Percentiles rank a stretch among this genome's conserved stretches.
Conservation (phyloP, 164 flowering plant genomes). For the Magnolia kwangsiensis region DNA sequence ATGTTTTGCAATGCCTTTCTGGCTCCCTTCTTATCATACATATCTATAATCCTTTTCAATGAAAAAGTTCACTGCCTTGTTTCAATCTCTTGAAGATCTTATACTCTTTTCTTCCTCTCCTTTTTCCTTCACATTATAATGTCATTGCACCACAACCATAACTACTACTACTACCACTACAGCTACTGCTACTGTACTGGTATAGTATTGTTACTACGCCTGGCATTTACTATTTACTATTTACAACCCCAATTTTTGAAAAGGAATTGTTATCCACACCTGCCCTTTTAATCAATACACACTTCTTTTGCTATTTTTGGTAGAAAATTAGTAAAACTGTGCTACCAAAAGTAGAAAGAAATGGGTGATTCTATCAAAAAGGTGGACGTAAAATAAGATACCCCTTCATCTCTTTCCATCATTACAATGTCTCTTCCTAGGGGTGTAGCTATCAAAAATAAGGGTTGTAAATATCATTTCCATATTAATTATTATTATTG, state of each 20-base stretch:
- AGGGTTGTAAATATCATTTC: background rate
- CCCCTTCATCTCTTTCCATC: background rate
- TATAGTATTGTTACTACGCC: background rate
- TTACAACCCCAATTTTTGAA: too few relatives aligned
- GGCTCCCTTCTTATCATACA: conserved; percentile 4
- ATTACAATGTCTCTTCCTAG: background rate
- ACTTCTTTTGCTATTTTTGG: background rate
- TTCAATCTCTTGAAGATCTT: too few relatives aligned
- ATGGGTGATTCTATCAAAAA: background rate
- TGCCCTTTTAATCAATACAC: background rate
- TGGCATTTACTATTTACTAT: background rate
- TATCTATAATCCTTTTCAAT: conserved; percentile 1
- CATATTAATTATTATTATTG: background rate
- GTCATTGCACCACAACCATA: too few relatives aligned
- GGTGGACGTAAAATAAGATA: background rate
- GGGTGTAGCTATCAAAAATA: background rate
- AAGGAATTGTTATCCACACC: too few relatives aligned
- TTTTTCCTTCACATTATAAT: too few relatives aligned
- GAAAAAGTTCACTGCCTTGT: background rate
- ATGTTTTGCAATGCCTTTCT: conserved; percentile 10
- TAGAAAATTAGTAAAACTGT: background rate
- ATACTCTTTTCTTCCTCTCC: too few relatives aligned
- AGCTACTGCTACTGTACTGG: too few relatives aligned
- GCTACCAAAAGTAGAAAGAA: background rate
- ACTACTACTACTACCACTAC: too few relatives aligned